A percentile compares a stretch with the other conserved stretches of the same genome.
These are phyloP conservation scores for Peniophora sp. DNA, from an alignment of 1,284 basidiomycete genomes.

Conservation along the genomic window DNA sequence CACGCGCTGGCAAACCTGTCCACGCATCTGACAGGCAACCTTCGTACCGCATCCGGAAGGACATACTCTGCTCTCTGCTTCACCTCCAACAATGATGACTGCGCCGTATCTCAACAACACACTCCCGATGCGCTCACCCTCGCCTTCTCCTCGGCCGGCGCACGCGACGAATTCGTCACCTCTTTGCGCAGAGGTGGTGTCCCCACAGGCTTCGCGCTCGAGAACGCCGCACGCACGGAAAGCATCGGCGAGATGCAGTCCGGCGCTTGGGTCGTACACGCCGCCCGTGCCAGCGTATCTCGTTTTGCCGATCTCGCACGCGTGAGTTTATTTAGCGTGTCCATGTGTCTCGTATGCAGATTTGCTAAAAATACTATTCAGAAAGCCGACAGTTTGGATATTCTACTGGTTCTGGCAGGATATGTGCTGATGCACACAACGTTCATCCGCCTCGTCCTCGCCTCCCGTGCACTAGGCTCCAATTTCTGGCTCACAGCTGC, in stretches of 20 bases:
- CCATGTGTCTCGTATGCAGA: neutral
- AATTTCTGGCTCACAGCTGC: conserved; percentile 87
- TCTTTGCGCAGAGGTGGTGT: conserved; percentile 30
- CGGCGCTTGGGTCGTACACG: conserved; percentile 83
- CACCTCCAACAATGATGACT: neutral
- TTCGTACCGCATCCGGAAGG: conserved; percentile 32
- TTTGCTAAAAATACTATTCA: conserved; percentile 20
- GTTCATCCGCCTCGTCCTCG: conserved; percentile 85
- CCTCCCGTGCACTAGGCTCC: conserved; percentile 81
- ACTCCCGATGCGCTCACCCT: conserved; percentile 47
- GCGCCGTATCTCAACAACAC: conserved; percentile 17
- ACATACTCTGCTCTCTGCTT: conserved; percentile 21
- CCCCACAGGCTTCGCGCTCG: conserved; percentile 33
- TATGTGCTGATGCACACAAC: conserved; percentile 96
- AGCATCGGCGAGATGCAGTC: conserved; percentile 61
- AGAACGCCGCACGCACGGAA: conserved; percentile 25
- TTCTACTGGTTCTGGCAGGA: conserved; percentile 90
- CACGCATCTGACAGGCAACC: conserved; percentile 33
- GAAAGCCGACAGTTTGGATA: conserved; percentile 95
- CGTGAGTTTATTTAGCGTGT: conserved; percentile 33
- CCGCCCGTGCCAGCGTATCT: conserved; percentile 68
- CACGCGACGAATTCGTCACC: conserved; percentile 43
- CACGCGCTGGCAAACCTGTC: conserved; percentile 37
- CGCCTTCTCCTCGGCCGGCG: conserved; percentile 41
- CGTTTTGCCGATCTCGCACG: conserved; percentile 86